Base-by-base conservation (phyloP, 352 stramenopile genomes). In the Globisporangium mamillatum region DNA sequence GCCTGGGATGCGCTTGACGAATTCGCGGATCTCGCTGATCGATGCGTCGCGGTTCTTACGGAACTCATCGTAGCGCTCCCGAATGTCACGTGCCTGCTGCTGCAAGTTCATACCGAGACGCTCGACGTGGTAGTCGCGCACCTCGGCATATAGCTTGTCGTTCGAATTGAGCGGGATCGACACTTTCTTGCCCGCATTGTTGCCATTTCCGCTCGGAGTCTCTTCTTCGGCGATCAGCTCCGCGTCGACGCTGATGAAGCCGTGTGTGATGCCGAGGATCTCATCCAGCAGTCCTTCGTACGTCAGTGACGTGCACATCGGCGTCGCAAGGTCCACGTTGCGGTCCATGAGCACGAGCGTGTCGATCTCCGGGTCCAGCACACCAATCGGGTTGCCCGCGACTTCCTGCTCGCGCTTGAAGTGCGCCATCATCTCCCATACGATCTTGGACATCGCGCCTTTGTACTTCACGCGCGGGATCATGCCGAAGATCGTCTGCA, bases 221-320 rank as follows among this genome's bases (percentile, higher is more conserved):
- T 93, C 81, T 38, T 93, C 88, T 25, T 95, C 89, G 22, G 82
- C 83, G 57, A 94, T 82, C 16, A 95, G 74, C 48, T 94, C 86
- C 0, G 85, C 71, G 63, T 93, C 86, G 32, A 93, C 84, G 1
- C 81, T 90, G 61, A 95, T 80, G 61, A 93, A 93, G n/a, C 92
- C 90, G 75, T 97, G 85, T 29, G 94, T 91, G 76, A 99, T 99
- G 67, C 93, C 92, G 9, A 99, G 55, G 24, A 98, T 90, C 77
- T 99, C 93, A 75, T 99, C 96, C 36, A 99, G 77, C 22, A 99
- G 75, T 8, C 97, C 97, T 82, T 99, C 97, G 72, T 99, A 99
- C 6, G 97, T 99, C 34, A 99, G 77, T 2, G 97, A 95, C 32
- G 95, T 98, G 32, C 97, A 91, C 83, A 99, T 95, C 46, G 96